Evolutionary conservation across 371 early-diverging fungal genomes (phyloP).

Genomic region (Basidiobolus meristosporus): DNA sequence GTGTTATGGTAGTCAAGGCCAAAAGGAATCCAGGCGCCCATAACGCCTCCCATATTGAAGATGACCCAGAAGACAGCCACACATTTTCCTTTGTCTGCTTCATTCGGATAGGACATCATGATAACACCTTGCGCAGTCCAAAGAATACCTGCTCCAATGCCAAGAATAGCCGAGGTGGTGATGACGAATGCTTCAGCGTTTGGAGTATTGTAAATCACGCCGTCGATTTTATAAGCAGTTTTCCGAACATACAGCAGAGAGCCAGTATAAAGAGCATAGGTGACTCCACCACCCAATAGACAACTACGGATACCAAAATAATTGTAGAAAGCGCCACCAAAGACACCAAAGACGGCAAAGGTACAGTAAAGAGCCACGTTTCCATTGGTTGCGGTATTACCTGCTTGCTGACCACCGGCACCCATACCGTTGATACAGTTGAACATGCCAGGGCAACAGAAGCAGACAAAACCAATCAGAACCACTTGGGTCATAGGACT

Average conservation of each 20-base stretch:
- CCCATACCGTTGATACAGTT: slow-evolving; percentile 45
- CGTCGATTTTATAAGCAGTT: no score
- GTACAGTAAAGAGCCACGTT: slow-evolving; percentile 45
- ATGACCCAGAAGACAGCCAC: slow-evolving; percentile 67
- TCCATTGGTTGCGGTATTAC: slow-evolving; percentile 37
- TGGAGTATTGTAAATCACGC: no score
- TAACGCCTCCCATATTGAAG: slow-evolving; percentile 44
- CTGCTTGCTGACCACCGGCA: slow-evolving; percentile 46
- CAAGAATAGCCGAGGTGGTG: no score
- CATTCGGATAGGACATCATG: slow-evolving; percentile 64
- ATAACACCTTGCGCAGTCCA: slow-evolving; percentile 69
- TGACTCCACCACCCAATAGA: slow-evolving; percentile 25
- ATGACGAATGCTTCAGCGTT: no score
- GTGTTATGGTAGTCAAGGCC: slow-evolving; percentile 30
- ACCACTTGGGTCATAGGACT: no score
- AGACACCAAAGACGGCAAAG: no score
- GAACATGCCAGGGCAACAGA: no score
- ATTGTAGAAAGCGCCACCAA: slow-evolving; percentile 39
- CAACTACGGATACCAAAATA: slow-evolving; percentile 25
- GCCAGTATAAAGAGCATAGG: slow-evolving; percentile 29
- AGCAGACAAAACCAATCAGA: no score
- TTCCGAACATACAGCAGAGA: slow-evolving; percentile 30
- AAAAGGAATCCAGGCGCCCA: slow-evolving; percentile 52
- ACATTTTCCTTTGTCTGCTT: slow-evolving; percentile 51
- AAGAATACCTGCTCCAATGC: slow-evolving; percentile 31